Base-by-base conservation (phyloP, 805 yeast genomes). In the Priceomyces castillae region DNA sequence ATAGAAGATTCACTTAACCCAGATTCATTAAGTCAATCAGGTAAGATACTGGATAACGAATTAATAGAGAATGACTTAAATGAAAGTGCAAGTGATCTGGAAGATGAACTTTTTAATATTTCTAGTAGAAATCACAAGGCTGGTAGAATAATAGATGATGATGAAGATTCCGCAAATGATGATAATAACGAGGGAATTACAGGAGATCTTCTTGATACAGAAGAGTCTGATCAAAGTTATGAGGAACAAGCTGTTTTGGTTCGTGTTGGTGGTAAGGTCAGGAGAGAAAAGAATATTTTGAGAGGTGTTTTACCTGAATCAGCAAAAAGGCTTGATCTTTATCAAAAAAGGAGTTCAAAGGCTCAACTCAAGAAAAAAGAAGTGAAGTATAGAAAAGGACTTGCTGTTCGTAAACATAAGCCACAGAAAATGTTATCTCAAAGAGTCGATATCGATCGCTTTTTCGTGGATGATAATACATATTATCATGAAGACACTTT, bases 261-360 rank as follows among this genome's bases (percentile, higher is more conserved):
- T 2, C 42, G 61, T 39, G 63, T 61, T 9, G 67, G 65, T 2
- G 65, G 65, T 2, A 46, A 54, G 20, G 34, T 37, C 12, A 20
- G 56, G 20, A 65, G 56, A 42, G 64, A 64, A 35, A 64, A 56
- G 36, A 58, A 56, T 31, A 58, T 67, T 9, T 50, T 69, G 4
- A 46, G 58, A 23, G 75, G 75, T 0, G 66, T 62, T 1, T 51
- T 69, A 11, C 75, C 75, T 0, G 74, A 68, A 41, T 69, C 73
- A 3, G 67, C 71, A 3, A 68, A 63, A 43, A 45, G 71, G 17
- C 49, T 67, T 7, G 54, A 50, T 4, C 48, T 59, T 11, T 66
- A 56, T 37, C 56, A 56, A 34, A 44, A 48, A 19, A 48, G 44
- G 14, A 3, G 26, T 18, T 19, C 34, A 28, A 15, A 44, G 30